phyloP scores from a whole-genome alignment of 2,329 filamentous ascomycete genomes.

The Orbilia oligospora region DNA sequence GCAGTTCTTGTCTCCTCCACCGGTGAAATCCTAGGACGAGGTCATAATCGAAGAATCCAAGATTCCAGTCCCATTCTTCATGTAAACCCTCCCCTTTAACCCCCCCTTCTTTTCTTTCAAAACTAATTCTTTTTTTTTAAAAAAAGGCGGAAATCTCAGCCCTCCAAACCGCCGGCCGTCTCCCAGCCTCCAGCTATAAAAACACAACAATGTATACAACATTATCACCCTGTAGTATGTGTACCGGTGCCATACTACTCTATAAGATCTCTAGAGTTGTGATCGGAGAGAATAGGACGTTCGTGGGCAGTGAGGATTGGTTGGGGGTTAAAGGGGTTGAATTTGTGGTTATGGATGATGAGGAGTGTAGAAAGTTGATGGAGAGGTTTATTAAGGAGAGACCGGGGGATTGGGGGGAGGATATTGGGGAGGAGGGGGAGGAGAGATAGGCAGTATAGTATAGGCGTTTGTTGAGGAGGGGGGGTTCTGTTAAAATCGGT shows the following conservation, averaged over 20 bases:
- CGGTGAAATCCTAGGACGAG: constrained; percentile 78
- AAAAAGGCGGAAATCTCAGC: constrained; percentile 80
- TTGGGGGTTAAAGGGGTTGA: constrained; percentile 78
- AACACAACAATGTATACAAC: constrained; percentile 88
- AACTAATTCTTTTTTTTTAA: not conserved
- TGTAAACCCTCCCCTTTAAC: constrained; percentile 68
- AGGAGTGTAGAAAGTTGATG: constrained; percentile 79
- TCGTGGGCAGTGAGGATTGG: constrained; percentile 80
- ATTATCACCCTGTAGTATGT: constrained; percentile 85
- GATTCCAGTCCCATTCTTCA: constrained; percentile 80
- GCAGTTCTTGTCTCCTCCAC: constrained; percentile 76
- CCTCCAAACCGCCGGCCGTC: constrained; percentile 80
- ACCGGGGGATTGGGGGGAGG: constrained; percentile 77
- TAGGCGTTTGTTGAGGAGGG: too few relatives aligned
- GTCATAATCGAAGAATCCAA: constrained; percentile 83
- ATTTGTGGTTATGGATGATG: constrained; percentile 78
- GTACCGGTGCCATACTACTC: constrained; percentile 81
- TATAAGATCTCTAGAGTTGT: constrained; percentile 82
- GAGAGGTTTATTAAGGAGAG: constrained; percentile 79
- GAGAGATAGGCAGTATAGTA: too few relatives aligned
- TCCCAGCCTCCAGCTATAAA: constrained; percentile 78
- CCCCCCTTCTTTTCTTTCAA: too few relatives aligned
- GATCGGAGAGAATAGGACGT: constrained; percentile 82
- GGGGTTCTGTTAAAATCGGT: too few relatives aligned
- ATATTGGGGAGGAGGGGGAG: constrained; percentile 45